Evolutionary conservation across 257 asterid genomes (phyloP), one percentile per base, ranked within the genome.

Genomic region (Rehmannia glutinosa): DNA sequence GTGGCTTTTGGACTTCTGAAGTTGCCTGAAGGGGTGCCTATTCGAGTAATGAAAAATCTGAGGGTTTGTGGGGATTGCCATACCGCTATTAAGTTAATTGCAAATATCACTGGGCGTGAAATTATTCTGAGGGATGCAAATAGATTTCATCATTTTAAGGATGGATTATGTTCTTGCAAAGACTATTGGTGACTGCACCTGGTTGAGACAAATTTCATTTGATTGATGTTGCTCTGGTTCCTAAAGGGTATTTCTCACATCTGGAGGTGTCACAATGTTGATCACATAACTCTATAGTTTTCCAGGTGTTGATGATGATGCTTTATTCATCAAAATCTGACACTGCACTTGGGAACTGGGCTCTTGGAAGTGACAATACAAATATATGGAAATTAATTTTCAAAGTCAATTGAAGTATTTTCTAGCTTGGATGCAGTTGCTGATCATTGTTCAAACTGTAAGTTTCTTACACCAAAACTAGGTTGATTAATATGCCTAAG

Each of bases 21-120:
- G 77, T 61, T 85, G 71, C 86, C 90, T 25, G 84, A 78, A 35
- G 89, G 81, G 56, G 64, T 76, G 38, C 82, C 89, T 58, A 79
- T 87, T 66, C 72, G 87, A 46, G 87, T 84, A 13, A 87, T 81
- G 92, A 87, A 85, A 65, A 87, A 85, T 76, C 82, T 87, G 69
- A 76, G 92, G 49, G 82, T 87, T 54, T 87, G 95, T 78, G 88
- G 87, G 64, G 95, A 87, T 62, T 87, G 92, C 41, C 92, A 85
- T 62, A 67, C 87, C 27, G 88, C 87, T 55, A 83, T 85, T 35
- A 85, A 85, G 42, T 50, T 87, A 30, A 77, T 87, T 0, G 71
- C 90, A 3, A 80, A 74, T 28, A 64, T 83, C 43, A 81, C 84
- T 8, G 72, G 80, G 12, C 81, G 89, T 58, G 84, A 81, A 56